Conservation (phyloP, 1,284 basidiomycete genomes). For the Agroathelia rolfsii region DNA sequence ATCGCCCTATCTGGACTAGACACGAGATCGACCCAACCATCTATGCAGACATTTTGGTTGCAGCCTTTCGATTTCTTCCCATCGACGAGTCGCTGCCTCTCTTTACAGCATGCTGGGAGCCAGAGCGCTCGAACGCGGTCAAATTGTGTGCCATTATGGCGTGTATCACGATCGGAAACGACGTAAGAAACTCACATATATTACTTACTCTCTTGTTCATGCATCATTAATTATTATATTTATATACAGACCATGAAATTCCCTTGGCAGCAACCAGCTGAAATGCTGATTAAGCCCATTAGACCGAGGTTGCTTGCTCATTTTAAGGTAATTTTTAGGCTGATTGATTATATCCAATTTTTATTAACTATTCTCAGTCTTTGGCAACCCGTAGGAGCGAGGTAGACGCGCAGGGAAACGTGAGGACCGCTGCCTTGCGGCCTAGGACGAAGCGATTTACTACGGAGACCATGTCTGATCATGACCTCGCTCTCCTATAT, state of each 20-base stretch:
- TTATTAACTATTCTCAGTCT: conserved; percentile 26
- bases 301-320: conserved; percentile 43
- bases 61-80: conserved; percentile 61
- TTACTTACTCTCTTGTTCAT: conserved; percentile 4
- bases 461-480: conserved; percentile 50
- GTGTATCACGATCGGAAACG: conserved; percentile 35
- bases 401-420: conserved; percentile 42
- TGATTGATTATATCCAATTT: conserved; percentile 5
- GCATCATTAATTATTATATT: conserved; percentile 4
- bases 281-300: conserved; percentile 33
- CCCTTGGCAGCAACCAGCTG: conserved; percentile 47
- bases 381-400: conserved; percentile 42
- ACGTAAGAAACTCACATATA: conserved; percentile 25
- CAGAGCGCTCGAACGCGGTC: conserved; percentile 69
- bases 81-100: conserved; percentile 48
- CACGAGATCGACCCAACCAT: conserved; percentile 76
- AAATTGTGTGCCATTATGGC: conserved; percentile 75
- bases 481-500: conserved; percentile 55
- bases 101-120: conserved; percentile 57
- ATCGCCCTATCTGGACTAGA: conserved; percentile 55
- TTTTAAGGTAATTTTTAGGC: conserved; percentile 35
- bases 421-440: conserved; percentile 41
- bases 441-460: conserved; percentile 52
- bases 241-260: conserved; percentile 37
- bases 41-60: conserved; percentile 65